Evolutionary conservation across 306 rosid species (phyloP).

Genomic region (Abrus pulchellus): DNA sequence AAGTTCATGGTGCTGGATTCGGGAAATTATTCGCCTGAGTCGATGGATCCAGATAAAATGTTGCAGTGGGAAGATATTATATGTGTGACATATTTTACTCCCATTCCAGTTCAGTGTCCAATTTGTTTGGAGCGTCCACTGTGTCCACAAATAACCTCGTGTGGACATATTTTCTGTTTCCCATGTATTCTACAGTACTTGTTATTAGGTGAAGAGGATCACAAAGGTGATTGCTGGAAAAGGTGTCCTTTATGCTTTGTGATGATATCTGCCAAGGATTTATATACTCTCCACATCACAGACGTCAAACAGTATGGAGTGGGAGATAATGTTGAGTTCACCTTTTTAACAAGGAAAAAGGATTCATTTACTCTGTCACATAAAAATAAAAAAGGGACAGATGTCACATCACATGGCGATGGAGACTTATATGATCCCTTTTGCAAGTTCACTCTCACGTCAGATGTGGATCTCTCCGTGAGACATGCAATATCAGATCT

Average conservation of each 20-base stretch:
- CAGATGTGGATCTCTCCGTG: conserved; percentile 88
- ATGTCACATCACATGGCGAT: conserved; percentile 38
- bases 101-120: conserved; percentile 85
- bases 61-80: conserved; percentile 94
- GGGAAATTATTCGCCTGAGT: conserved; percentile 68
- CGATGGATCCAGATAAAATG: conserved; percentile 95
- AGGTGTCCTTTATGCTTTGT: conserved; percentile 94
- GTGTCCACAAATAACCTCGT: conserved; percentile 95
- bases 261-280: conserved; percentile 84
- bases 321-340: conserved; percentile 76
- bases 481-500: conserved; percentile 85
- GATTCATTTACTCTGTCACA: conserved; percentile 64
- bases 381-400: conserved; percentile 62
- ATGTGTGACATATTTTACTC: conserved; percentile 81
- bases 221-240: conserved; percentile 92
- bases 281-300: conserved; percentile 82
- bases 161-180: conserved; percentile 96
- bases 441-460: conserved; percentile 87
- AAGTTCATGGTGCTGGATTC: conserved; percentile 88
- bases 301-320: conserved; percentile 70
- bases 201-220: conserved; percentile 89
- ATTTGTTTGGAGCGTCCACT: conserved; percentile 94
- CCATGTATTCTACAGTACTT: conserved; percentile 90
- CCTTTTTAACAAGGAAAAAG: conserved; percentile 74
- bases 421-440: conserved; percentile 69